phyloP scores from a whole-genome alignment of 2,329 filamentous ascomycete species.

The Sporothrix schenckii region DNA sequence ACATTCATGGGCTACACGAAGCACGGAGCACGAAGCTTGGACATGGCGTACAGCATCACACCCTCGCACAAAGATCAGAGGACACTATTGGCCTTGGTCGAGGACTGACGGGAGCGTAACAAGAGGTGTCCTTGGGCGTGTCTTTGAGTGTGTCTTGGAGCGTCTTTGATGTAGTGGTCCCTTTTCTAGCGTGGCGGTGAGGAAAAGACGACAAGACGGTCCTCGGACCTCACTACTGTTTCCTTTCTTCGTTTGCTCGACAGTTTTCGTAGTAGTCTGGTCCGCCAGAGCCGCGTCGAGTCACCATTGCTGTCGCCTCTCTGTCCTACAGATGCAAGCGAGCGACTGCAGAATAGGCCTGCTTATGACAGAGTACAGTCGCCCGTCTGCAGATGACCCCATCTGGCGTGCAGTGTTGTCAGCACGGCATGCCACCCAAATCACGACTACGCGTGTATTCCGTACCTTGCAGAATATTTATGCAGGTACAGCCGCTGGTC shows the following conservation, averaged over 20 bases:
- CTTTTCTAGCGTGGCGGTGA: not conserved
- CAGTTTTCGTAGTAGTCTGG: not conserved
- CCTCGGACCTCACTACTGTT: too few relatives aligned
- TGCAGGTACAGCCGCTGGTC: slow-evolving; percentile 16
- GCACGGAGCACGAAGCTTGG: not conserved
- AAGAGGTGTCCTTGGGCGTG: too few relatives aligned
- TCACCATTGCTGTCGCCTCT: not conserved
- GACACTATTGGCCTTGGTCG: not conserved
- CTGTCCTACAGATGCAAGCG: not conserved
- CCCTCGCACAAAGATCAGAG: slow-evolving; percentile 7
- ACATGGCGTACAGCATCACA: not conserved
- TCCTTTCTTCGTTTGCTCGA: too few relatives aligned
- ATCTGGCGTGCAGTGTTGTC: slow-evolving; percentile 1
- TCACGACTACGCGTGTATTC: not conserved
- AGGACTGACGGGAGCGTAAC: not conserved
- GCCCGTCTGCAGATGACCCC: not conserved
- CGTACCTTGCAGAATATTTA: not conserved
- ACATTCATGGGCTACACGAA: not conserved
- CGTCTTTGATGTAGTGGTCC: not conserved
- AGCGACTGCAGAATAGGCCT: not conserved
- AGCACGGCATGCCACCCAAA: not conserved
- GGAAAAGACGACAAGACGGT: not conserved
- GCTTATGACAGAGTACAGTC: too few relatives aligned
- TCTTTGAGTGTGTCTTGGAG: not conserved
- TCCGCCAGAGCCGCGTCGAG: not conserved